Conservation (phyloP, 495 filamentous ascomycete genomes). For the Cairneyella variabilis region DNA sequence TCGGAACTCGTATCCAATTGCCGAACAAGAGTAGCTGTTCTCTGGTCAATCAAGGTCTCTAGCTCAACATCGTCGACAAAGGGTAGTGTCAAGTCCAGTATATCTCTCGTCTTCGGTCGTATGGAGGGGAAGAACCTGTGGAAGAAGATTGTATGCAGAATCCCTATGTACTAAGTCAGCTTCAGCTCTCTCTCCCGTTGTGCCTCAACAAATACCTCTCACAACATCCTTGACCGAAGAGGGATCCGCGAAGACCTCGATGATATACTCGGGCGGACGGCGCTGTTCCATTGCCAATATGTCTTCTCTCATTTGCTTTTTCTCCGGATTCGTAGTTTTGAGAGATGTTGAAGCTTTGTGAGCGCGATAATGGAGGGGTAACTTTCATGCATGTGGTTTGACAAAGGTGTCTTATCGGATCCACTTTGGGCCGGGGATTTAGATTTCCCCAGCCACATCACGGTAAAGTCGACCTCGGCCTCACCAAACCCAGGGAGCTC, state of each 20-base stretch:
- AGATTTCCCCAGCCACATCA: conserved; percentile 12
- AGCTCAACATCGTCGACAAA: conserved; percentile 86
- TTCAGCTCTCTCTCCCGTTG: background rate
- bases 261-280: conserved; percentile 73
- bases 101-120: conserved; percentile 78
- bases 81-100: conserved; percentile 88
- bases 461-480: no score
- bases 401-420: background rate
- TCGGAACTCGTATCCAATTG: conserved; percentile 49
- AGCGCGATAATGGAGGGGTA: conserved; percentile 19
- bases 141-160: conserved; percentile 98
- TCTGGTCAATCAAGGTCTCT: conserved; percentile 87
- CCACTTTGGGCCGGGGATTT: background rate
- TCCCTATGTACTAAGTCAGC: conserved; percentile 48
- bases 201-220: conserved; percentile 58
- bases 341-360: conserved; percentile 1
- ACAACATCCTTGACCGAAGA: conserved; percentile 83
- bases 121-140: conserved; percentile 92
- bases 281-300: conserved; percentile 42
- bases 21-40: conserved; percentile 70
- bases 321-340: background rate
- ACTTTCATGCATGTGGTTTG: conserved; percentile 1
- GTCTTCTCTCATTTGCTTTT: conserved; percentile 14
- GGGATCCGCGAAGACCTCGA: conserved; percentile 81
- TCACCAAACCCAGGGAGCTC: background rate